Percentiles rank a stretch among this genome's conserved stretches.
phyloP scores from a whole-genome alignment of 352 stramenopile genomes.

The Phytophthora quininea region DNA sequence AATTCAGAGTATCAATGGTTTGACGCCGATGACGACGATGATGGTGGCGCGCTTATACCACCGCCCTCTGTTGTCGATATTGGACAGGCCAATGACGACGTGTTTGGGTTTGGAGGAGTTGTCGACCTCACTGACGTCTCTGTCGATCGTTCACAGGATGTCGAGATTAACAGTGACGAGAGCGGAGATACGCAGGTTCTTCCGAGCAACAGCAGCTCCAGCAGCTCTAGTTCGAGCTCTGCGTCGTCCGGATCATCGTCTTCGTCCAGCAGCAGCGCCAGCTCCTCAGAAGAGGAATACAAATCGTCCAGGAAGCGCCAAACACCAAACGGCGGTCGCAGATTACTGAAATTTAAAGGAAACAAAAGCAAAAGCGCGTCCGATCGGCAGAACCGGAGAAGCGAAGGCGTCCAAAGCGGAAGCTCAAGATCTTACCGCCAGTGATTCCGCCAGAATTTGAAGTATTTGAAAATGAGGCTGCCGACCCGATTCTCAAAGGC shows the following conservation, averaged over 20 bases:
- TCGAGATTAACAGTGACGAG: constrained; percentile 31
- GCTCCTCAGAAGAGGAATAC: constrained; percentile 37
- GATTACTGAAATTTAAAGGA: constrained; percentile 17
- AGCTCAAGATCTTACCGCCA: constrained; percentile 27
- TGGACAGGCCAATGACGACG: constrained; percentile 29
- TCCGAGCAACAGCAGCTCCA: constrained; percentile 27
- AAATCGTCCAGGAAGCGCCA: constrained; percentile 6
- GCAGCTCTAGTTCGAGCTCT: constrained; percentile 31
- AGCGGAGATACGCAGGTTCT: constrained; percentile 36
- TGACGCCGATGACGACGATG: constrained; percentile 38
- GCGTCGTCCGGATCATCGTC: constrained; percentile 20
- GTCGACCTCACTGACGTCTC: constrained; percentile 15
- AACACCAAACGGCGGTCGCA: constrained; percentile 14
- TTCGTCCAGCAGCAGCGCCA: constrained; percentile 28
- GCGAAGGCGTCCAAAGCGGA: constrained; percentile 18
- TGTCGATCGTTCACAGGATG: constrained; percentile 3
- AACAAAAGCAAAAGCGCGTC: constrained; percentile 30
- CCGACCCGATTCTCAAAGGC: constrained; percentile 65
- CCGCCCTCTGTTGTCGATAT: constrained; percentile 20
- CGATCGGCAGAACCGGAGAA: constrained; percentile 11
- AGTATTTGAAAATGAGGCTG: constrained; percentile 48
- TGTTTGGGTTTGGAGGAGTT: constrained; percentile 27
- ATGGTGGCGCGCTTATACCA: constrained; percentile 20
- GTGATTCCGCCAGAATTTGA: constrained; percentile 47
- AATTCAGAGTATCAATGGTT: constrained; percentile 45